These are phyloP conservation scores for Sordariomycetes sp. DNA, from an alignment of 2,329 filamentous ascomycete species.

Conservation along the genomic window DNA sequence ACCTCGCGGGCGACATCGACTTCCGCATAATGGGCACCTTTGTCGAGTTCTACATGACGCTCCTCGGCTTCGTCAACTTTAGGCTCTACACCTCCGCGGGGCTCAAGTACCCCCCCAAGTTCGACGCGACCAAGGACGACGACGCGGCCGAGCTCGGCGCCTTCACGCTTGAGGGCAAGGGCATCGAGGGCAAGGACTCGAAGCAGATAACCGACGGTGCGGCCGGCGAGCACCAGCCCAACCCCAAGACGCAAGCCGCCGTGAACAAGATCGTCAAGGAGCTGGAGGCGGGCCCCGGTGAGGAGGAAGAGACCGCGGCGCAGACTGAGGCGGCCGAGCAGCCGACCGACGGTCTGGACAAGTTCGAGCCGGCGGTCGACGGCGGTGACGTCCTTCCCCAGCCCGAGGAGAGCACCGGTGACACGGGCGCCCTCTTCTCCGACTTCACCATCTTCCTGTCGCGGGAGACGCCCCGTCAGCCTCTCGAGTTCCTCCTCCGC, in stretches of 20 bases:
- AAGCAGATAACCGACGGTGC: constrained; percentile 38
- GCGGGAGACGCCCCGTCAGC: constrained; percentile 79
- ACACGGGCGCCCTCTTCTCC: constrained; percentile 67
- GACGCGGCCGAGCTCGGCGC: constrained; percentile 80
- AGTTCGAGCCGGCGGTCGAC: constrained; percentile 73
- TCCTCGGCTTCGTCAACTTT: constrained; percentile 94
- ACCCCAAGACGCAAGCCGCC: constrained; percentile 49
- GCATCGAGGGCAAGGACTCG: constrained; percentile 31
- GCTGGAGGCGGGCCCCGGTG: constrained; percentile 42
- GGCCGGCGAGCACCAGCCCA: constrained; percentile 31
- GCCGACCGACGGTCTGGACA: constrained; percentile 62
- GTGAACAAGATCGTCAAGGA: constrained; percentile 58
- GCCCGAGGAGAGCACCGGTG: constrained; percentile 51
- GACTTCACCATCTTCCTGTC: constrained; percentile 87
- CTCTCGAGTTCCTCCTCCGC: constrained; percentile 85
- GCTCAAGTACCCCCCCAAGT: constrained; percentile 90
- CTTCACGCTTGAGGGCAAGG: constrained; percentile 70
- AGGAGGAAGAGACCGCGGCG: constrained; percentile 19
- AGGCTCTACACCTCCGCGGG: constrained; percentile 83
- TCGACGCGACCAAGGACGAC: constrained; percentile 77
- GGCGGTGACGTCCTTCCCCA: constrained; percentile 80
- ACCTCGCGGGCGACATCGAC: constrained; percentile 85
- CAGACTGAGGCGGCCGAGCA: constrained; percentile 25
- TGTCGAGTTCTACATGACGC: constrained; percentile 95
- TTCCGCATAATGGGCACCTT: constrained; percentile 99